Evolutionary conservation across 1,139 yeast species (phyloP).

Genomic region (Geotrichum fermentans): DNA sequence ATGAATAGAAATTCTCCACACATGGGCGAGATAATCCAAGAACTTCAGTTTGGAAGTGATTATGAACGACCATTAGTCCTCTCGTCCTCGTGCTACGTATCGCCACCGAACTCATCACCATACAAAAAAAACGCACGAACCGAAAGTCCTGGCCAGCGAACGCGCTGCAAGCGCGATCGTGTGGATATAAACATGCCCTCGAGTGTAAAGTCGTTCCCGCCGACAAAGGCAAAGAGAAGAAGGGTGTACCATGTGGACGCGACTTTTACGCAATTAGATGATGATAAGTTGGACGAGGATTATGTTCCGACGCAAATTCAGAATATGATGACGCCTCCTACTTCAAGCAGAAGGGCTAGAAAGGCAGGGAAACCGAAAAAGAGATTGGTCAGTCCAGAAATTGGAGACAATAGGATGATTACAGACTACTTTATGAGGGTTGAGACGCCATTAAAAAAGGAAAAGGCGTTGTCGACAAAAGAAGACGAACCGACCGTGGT

Average conservation of each 20-base stretch:
- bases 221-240: neutral
- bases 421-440: neutral
- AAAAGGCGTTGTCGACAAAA: too few species aligned
- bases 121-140: neutral
- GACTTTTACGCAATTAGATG: neutral
- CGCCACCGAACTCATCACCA: constrained; percentile 17
- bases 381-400: constrained; percentile 1
- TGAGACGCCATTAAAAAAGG: neutral
- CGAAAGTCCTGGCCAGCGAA: neutral
- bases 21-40: too few species aligned
- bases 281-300: constrained; percentile 7
- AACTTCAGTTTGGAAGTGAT: neutral
- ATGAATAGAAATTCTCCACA: too few species aligned
- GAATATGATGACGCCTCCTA: neutral
- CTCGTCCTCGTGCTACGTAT: constrained; percentile 3
- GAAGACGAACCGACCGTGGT: neutral
- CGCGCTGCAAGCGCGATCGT: neutral
- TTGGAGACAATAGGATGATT: constrained; percentile 1
- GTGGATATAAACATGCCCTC: neutral
- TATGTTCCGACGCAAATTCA: constrained; percentile 7
- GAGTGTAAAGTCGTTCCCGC: neutral
- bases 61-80: neutral
- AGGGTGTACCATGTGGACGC: constrained; percentile 2
- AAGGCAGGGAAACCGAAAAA: neutral
- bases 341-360: neutral